These are phyloP conservation scores for Cnidoscolus chayamansa DNA, from an alignment of 441 rosid species.

Conservation along the genomic window DNA sequence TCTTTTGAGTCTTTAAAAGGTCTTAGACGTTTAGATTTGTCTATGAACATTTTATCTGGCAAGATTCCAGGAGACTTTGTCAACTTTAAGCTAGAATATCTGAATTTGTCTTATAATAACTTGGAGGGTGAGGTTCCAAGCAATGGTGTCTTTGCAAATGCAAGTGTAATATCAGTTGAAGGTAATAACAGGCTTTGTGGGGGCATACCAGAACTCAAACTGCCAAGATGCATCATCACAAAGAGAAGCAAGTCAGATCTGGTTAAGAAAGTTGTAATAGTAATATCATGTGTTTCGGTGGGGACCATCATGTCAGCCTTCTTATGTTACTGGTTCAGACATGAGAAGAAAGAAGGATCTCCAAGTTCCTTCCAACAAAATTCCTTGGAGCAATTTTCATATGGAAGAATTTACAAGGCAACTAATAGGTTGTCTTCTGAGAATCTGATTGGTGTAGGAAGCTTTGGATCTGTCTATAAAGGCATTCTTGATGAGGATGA, in stretches of 20 bases:
- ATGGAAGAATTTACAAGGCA: conserved; percentile 3
- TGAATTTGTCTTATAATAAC: conserved; percentile 19
- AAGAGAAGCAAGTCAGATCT: not conserved
- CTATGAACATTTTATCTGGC: conserved; percentile 22
- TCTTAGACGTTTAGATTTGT: conserved; percentile 20
- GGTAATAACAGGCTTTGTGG: conserved; percentile 11
- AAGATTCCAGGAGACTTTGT: conserved; percentile 19
- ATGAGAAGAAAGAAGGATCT: not conserved
- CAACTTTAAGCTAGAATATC: not conserved
- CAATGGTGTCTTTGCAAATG: conserved; percentile 1
- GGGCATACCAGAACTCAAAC: conserved; percentile 14
- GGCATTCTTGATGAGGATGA: not conserved
- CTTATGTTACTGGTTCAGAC: not conserved
- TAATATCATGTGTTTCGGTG: not conserved
- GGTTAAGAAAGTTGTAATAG: not conserved
- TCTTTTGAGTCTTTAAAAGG: conserved; percentile 23
- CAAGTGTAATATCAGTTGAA: conserved; percentile 4
- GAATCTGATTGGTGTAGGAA: conserved; percentile 4
- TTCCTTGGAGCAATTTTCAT: not conserved
- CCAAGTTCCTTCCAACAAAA: not conserved
- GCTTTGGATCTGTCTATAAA: conserved; percentile 1
- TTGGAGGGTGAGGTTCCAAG: conserved; percentile 11
- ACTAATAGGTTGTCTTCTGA: conserved; percentile 5
- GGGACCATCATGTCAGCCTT: not conserved
- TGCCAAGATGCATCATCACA: conserved; percentile 7